Evolutionary conservation across 2,329 filamentous ascomycete species (phyloP).

Genomic region (Sclerotinia nivalis): DNA sequence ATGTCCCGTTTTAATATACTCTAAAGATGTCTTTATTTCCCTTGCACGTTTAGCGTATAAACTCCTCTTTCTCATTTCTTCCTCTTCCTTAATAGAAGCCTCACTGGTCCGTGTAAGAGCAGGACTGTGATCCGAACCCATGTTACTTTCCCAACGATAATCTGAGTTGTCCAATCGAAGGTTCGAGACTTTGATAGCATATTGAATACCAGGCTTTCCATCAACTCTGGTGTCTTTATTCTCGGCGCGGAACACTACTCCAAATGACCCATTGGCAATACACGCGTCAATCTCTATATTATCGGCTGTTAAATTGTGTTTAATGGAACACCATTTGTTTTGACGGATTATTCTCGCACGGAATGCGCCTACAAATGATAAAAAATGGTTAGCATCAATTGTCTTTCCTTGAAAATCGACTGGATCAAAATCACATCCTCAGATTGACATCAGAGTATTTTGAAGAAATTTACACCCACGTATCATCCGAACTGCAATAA

Average conservation of each 20-base stretch:
- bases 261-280: constrained; percentile 9
- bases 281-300: constrained; percentile 9
- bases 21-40: constrained; percentile 2
- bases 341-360: neutral
- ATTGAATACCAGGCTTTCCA: neutral
- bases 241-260: constrained; percentile 7
- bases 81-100: neutral
- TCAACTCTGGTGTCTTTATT: constrained; percentile 7
- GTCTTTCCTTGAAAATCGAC: neutral
- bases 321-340: constrained; percentile 3
- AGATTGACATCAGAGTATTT: neutral
- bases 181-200: constrained; percentile 5
- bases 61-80: neutral
- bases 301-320: constrained; percentile 3
- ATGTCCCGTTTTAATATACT: constrained; percentile 10
- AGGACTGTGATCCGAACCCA: constrained; percentile 10
- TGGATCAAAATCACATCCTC: neutral
- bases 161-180: neutral
- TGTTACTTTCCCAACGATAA: neutral
- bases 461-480: neutral
- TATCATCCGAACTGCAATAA: constrained; percentile 2
- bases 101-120: neutral
- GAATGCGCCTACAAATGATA: neutral
- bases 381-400: neutral
- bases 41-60: neutral